Evolutionary conservation across 2,329 filamentous ascomycete species (phyloP), one percentile per base, ranked within the genome.

Genomic region (Scytalidium sp.): DNA sequence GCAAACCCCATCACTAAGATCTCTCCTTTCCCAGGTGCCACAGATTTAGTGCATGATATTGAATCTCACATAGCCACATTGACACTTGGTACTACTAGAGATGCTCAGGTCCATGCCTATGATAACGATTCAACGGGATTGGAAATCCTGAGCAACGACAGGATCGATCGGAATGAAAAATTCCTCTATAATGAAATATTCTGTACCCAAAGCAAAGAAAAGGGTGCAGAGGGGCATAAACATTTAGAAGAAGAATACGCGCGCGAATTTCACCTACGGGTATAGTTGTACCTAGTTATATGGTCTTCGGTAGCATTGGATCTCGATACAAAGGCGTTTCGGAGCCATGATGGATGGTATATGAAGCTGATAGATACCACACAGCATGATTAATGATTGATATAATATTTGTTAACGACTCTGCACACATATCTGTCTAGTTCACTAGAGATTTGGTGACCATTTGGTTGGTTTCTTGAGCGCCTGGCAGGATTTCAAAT

Each of bases 191-290:
- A 64, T 1, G 73, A 74, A 41, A 56, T 65, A 0, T 60, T 63
- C 0, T 65, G 70, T 20, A 49, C 68, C 0, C 72, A 75, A 50
- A 68, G 70, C 13, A 75, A 75, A 57, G 68, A 64, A 15, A 59
- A 73, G 9, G 58, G 68, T 1, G 58, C 60, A 0, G 67, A 67
- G 0, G 66, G 69, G 3, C 69, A 70, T 46, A 67, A 67, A 50
- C 56, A 62, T 51, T 51, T 67, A 9, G 46, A 57, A 42, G 59
- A 60, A 40, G 64, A 65, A 47, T 58, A 60, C 41, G 64, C 65
- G 41, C 40, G 49, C 20, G 46, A 49, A 15, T 47, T 60, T n/a
- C 7, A 36, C 15, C 32, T 36, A 7, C 11, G 8, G 15, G 13
- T 36, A 36, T 36, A 36, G 32, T n/a, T n/a, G n/a, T n/a, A n/a